Conservation (phyloP, 441 rosid species). For the Daphne laureola region DNA sequence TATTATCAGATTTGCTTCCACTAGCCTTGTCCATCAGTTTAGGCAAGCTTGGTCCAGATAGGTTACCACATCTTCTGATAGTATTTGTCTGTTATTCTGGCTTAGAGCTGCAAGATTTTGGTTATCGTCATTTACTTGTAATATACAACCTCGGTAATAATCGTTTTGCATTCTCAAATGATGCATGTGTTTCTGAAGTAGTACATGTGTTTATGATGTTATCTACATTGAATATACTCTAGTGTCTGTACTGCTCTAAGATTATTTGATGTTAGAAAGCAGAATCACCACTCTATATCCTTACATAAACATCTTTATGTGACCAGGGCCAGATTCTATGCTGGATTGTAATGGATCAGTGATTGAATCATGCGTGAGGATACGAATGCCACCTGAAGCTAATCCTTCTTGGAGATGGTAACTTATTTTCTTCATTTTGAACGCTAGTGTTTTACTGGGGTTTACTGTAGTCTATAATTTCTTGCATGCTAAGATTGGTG, state of each 20-base stretch:
- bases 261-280: background rate
- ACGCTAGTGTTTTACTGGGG: background rate
- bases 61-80: too few species aligned
- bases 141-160: too few species aligned
- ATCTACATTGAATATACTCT: background rate
- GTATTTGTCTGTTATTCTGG: too few species aligned
- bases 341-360: slow-evolving; percentile 15
- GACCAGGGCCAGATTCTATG: slow-evolving; percentile 22
- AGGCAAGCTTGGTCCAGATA: too few species aligned
- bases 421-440: slow-evolving; percentile 2
- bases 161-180: too few species aligned
- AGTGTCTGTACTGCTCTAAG: too few species aligned
- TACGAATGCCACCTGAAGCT: slow-evolving; percentile 60
- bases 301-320: background rate
- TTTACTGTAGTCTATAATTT: too few species aligned
- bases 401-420: slow-evolving; percentile 90
- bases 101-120: too few species aligned
- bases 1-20: background rate
- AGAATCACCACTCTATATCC: background rate
- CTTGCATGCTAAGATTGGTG: too few species aligned
- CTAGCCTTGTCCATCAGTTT: background rate
- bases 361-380: slow-evolving; percentile 33
- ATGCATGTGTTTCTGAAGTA: background rate
- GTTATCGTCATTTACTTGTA: too few species aligned
- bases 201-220: background rate